Percentiles rank a stretch among this genome's conserved stretches.
These are phyloP conservation scores for Linaria vulgaris DNA, from an alignment of 257 asterid species.

Conservation along the genomic window DNA sequence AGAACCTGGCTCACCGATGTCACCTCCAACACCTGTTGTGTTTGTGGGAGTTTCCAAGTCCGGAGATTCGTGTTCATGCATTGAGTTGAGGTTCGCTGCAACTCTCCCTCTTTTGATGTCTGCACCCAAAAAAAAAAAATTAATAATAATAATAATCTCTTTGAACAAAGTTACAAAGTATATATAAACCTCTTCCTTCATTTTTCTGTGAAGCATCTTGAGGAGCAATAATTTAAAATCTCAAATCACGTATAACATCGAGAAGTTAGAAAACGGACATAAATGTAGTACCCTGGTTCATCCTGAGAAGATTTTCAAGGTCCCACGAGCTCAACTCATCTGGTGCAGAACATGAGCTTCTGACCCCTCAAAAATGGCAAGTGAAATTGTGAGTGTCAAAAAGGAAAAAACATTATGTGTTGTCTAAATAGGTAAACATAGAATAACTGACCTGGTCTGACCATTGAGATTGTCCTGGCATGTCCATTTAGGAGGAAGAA, in stretches of 20 bases:
- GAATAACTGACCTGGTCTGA: slow-evolving; percentile 48
- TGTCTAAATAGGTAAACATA: not conserved
- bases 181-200: too few species aligned
- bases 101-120: slow-evolving; percentile 57
- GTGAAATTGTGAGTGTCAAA: slow-evolving; percentile 16
- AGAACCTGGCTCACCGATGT: slow-evolving; percentile 42
- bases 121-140: slow-evolving; percentile 21
- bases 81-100: slow-evolving; percentile 42
- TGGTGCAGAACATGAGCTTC: slow-evolving; percentile 76
- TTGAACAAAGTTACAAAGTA: not conserved
- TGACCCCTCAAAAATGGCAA: slow-evolving; percentile 35
- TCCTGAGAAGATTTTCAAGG: slow-evolving; percentile 72
- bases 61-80: slow-evolving; percentile 41
- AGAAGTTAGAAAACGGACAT: not conserved
- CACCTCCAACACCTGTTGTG: slow-evolving; percentile 39
- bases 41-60: slow-evolving; percentile 41
- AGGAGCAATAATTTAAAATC: not conserved
- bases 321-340: slow-evolving; percentile 68
- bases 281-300: slow-evolving; percentile 59
- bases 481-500: slow-evolving; percentile 89
- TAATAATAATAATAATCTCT: not conserved
- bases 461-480: slow-evolving; percentile 65
- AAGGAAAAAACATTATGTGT: not conserved
- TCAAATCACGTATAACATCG: slow-evolving; percentile 12
- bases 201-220: not conserved